Conservation (phyloP, 352 stramenopile genomes). For the Globisporangium recalcitrans region DNA sequence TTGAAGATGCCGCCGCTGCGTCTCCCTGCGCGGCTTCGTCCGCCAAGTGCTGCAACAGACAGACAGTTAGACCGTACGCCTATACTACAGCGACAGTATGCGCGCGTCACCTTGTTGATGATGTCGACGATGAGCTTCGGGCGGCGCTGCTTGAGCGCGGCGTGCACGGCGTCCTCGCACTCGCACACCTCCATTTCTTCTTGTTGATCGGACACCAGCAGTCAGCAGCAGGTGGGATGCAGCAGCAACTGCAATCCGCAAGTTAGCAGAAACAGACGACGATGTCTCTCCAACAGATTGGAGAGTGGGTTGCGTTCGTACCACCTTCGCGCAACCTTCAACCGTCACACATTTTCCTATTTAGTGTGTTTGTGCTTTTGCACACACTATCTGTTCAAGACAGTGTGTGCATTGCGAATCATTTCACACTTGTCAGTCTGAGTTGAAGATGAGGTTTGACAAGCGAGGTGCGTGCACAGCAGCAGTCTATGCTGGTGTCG, state of each 20-base stretch:
- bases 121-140: slow-evolving; percentile 61
- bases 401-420: not conserved
- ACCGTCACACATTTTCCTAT: not conserved
- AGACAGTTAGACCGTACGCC: not conserved
- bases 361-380: no score
- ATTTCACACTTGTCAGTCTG: not conserved
- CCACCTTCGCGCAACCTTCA: slow-evolving; percentile 25
- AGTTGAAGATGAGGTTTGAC: slow-evolving; percentile 44
- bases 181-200: slow-evolving; percentile 78
- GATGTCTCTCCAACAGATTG: not conserved
- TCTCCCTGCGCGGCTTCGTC: slow-evolving; percentile 28
- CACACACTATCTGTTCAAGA: no score
- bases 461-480: slow-evolving; percentile 33
- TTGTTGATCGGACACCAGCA: not conserved
- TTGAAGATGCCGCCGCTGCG: slow-evolving; percentile 6
- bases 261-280: not conserved
- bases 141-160: slow-evolving; percentile 62
- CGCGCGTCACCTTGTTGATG: slow-evolving; percentile 59
- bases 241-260: no score
- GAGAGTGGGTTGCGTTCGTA: not conserved
- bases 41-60: slow-evolving; percentile 35
- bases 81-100: not conserved
- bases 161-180: slow-evolving; percentile 77
- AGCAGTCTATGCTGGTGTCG: not conserved
- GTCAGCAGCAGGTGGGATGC: not conserved